Conservation (phyloP, 2,329 filamentous ascomycete species). For the Plenodomus biglobosus region DNA sequence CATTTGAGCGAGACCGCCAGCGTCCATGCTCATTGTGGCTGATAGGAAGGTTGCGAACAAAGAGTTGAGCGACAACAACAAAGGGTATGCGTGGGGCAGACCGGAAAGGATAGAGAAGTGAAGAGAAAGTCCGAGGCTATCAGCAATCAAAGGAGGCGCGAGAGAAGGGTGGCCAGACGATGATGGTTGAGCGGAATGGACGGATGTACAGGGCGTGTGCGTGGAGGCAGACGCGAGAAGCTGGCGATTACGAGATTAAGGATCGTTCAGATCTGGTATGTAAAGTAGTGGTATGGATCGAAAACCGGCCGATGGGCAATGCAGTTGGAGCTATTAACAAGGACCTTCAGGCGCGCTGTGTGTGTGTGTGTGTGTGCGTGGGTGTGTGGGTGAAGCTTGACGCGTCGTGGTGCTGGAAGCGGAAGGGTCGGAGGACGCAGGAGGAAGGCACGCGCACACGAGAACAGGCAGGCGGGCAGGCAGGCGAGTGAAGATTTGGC, state of each 20-base stretch:
- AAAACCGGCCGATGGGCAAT: slow-evolving; percentile 43
- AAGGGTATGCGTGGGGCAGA: slow-evolving; percentile 30
- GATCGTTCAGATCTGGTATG: slow-evolving; percentile 41
- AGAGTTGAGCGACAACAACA: slow-evolving; percentile 35
- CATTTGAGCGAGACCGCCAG: slow-evolving; percentile 99
- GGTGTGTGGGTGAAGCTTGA: too few relatives aligned
- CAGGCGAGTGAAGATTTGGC: slow-evolving; percentile 6
- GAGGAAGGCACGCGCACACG: slow-evolving; percentile 19
- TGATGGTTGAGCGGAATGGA: slow-evolving; percentile 8
- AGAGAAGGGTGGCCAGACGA: slow-evolving; percentile 26
- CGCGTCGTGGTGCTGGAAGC: slow-evolving; percentile 18
- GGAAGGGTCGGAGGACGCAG: slow-evolving; percentile 21
- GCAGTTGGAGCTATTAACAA: slow-evolving; percentile 44
- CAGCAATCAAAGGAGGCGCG: slow-evolving; percentile 15
- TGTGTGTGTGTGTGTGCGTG: too few relatives aligned
- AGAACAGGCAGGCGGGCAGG: slow-evolving; percentile 18
- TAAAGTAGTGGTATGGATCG: slow-evolving; percentile 35
- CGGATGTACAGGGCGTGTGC: slow-evolving; percentile 25
- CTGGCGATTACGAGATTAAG: slow-evolving; percentile 45
- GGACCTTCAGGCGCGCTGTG: slow-evolving; percentile 21
- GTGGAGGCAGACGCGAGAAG: slow-evolving; percentile 23
- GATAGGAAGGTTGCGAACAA: slow-evolving; percentile 27
- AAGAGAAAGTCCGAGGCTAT: slow-evolving; percentile 23
- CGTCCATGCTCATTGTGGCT: slow-evolving; percentile 69
- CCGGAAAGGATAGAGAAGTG: slow-evolving; percentile 38